Percentiles rank a stretch among this genome's conserved stretches.
Conservation (phyloP, 345 rosid genomes). For the Eucalyptus brandiana region DNA sequence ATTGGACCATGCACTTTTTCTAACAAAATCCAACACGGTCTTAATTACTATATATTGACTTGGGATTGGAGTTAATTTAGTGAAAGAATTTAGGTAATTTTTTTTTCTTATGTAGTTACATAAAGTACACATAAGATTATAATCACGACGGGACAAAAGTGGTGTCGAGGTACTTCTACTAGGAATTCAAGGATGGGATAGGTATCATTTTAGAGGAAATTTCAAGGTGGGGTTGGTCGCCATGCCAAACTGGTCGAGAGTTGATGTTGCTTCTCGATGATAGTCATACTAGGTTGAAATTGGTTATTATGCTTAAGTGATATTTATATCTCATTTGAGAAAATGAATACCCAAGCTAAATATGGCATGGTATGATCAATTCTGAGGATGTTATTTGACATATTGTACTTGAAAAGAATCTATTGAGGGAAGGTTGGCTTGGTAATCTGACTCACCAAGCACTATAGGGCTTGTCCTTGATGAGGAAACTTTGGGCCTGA, state of each 20-base stretch:
- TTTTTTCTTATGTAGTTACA: background rate
- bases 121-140: background rate
- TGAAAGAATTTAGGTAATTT: background rate
- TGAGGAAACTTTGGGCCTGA: background rate
- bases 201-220: background rate
- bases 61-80: background rate
- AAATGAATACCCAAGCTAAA: background rate
- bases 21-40: background rate
- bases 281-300: rapidly evolving
- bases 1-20: background rate
- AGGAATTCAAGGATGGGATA: background rate
- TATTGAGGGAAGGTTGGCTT: background rate
- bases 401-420: background rate
- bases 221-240: background rate
- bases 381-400: background rate
- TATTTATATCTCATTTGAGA: background rate
- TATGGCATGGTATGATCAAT: background rate
- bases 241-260: background rate
- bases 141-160: background rate
- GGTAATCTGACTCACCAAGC: background rate
- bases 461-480: background rate
- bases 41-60: background rate
- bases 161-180: background rate
- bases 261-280: background rate
- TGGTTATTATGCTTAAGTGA: background rate